phyloP scores from a whole-genome alignment of 176 grass and related monocot genomes.

The Cenchrus americanus region DNA sequence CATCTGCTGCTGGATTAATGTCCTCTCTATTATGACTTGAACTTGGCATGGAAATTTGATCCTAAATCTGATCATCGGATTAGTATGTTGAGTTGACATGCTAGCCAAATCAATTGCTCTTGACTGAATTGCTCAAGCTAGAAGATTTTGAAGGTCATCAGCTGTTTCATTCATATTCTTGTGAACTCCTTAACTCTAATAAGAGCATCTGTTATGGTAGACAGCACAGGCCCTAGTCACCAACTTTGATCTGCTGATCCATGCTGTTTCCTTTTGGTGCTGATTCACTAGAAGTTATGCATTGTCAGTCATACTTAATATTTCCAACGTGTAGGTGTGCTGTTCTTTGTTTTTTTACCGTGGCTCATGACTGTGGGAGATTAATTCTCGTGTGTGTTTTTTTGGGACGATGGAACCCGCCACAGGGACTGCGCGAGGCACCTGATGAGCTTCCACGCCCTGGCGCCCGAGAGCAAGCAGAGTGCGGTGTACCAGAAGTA shows the following conservation, averaged over 20 bases:
- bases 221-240: background rate
- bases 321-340: background rate
- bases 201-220: background rate
- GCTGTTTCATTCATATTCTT: background rate
- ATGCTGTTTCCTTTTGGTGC: too few species aligned
- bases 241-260: background rate
- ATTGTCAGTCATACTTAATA: background rate
- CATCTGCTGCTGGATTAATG: background rate
- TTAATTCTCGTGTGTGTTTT: background rate
- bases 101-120: constrained; percentile 1
- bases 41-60: background rate
- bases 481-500: constrained; percentile 61
- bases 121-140: background rate
- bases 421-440: constrained; percentile 52
- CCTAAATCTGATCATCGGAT: background rate
- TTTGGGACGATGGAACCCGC: background rate
- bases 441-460: constrained; percentile 46
- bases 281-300: too few species aligned
- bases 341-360: background rate
- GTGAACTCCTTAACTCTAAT: constrained; percentile 3
- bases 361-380: background rate
- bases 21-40: constrained; percentile 11
- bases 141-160: background rate
- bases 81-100: background rate
- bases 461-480: constrained; percentile 44